Base-by-base conservation (phyloP, 208 protist genomes). In the Blechomonas ayalai region DNA sequence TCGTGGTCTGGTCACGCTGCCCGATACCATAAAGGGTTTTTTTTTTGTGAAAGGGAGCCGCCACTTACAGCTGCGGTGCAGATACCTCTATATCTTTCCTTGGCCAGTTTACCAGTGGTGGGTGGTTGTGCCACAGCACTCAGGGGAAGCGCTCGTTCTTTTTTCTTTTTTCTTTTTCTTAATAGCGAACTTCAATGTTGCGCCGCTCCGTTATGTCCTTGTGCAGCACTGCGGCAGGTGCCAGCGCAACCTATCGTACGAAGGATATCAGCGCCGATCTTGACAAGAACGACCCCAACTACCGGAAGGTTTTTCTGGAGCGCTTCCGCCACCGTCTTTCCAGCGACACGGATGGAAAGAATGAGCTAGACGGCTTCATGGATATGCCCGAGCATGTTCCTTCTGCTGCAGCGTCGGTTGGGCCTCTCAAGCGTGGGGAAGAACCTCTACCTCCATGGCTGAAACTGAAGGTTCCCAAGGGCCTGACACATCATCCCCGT, bases 391-490 rank as follows among this genome's bases (percentile, higher is more conserved):
- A 85, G 36, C 65, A 67, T 9, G 15, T 86, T 27, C 23, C 77
- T 0, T 71, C 80, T 6, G 66, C 69, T 15, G 67, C 56, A n/a
- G 80, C 78, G 1, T 76, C 80, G 0, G 26, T 92, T 25, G 84
- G 84, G 0, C 84, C 84, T 0, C 67, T 92, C 40, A 75, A 81
- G 53, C 81, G 82, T 9, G 87, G 88, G 0, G 44, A 44, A 25
- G 82, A 93, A 68, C 89, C 83, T 4, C 73, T 96, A 16, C 89
- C 89, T 18, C 79, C 84, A 54, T 96, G 89, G 86, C 48, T 96
- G 36, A 93, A 96, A 66, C 76, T 96, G n/a, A 82, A 90, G 47
- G 63, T 92, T 41, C 72, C 83, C 16, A 92, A 91, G 61, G 85
- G 82, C 24, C 53, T 70, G 51, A 79, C 66, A 18, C 73, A 88